Conservation (phyloP, 176 grass and related monocot species). For the Canna indica region DNA sequence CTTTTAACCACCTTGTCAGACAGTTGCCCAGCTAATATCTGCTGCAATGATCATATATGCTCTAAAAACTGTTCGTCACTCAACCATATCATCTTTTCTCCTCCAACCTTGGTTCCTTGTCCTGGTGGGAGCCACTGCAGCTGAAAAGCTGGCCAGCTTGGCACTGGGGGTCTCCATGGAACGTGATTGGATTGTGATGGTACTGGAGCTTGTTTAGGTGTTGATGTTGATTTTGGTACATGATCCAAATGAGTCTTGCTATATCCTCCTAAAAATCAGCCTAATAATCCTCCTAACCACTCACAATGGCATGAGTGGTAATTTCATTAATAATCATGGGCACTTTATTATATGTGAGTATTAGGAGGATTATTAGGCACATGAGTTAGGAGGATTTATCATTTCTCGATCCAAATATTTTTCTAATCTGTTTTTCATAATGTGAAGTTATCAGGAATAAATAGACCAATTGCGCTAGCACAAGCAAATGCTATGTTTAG, state of each 20-base stretch:
- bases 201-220: background rate
- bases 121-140: slow-evolving; percentile 36
- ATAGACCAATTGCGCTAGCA: slow-evolving; percentile 38
- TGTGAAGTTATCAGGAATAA: slow-evolving; percentile 42
- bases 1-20: slow-evolving; percentile 22
- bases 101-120: slow-evolving; percentile 43
- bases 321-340: too few species aligned
- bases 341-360: too few species aligned
- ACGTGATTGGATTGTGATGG: slow-evolving; percentile 44
- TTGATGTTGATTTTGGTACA: background rate
- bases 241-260: too few species aligned
- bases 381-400: too few species aligned
- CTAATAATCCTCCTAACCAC: too few species aligned
- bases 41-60: slow-evolving; percentile 38
- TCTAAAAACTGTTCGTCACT: background rate
- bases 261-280: too few species aligned
- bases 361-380: too few species aligned
- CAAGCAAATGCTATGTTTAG: slow-evolving; percentile 44
- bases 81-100: slow-evolving; percentile 20
- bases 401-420: too few species aligned
- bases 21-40: slow-evolving; percentile 38
- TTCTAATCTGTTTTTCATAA: background rate
- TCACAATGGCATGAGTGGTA: too few species aligned
- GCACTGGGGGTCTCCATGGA: slow-evolving; percentile 37
- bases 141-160: slow-evolving; percentile 40